Conservation (phyloP, 2,329 filamentous ascomycete genomes). For the Cercospora nicotianae region DNA sequence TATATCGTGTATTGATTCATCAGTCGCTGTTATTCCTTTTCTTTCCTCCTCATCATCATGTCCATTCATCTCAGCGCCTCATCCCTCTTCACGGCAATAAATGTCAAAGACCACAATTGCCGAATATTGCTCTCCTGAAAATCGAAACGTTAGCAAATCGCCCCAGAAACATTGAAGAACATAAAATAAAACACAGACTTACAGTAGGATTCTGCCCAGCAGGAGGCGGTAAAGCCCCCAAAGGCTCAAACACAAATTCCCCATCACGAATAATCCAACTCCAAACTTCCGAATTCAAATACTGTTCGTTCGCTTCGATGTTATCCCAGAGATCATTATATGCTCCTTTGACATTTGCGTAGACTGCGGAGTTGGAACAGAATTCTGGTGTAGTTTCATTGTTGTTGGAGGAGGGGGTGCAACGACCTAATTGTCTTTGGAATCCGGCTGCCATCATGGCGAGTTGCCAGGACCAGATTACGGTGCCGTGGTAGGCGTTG, state of each 20-base stretch:
- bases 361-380: constrained; percentile 50
- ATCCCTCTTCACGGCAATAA: constrained; percentile 52
- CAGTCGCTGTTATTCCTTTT: too few species aligned
- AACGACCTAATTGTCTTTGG: constrained; percentile 58
- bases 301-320: constrained; percentile 56
- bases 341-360: constrained; percentile 46
- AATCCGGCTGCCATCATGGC: constrained; percentile 65
- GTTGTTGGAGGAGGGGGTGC: too few species aligned
- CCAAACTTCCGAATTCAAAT: constrained; percentile 62
- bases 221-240: constrained; percentile 47
- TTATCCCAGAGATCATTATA: constrained; percentile 62
- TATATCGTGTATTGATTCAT: too few species aligned
- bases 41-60: too few species aligned
- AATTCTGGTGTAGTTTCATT: too few species aligned
- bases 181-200: too few species aligned
- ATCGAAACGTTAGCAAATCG: neutral
- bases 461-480: constrained; percentile 66
- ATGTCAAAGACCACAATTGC: constrained; percentile 61
- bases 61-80: neutral
- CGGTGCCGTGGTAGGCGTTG: constrained; percentile 63
- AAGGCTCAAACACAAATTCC: constrained; percentile 51
- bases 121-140: constrained; percentile 17
- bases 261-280: constrained; percentile 57
- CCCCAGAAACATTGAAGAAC: too few species aligned
- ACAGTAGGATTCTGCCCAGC: constrained; percentile 2